phyloP scores from a whole-genome alignment of 1,139 yeast species.

The Hyphopichia burtonii region DNA sequence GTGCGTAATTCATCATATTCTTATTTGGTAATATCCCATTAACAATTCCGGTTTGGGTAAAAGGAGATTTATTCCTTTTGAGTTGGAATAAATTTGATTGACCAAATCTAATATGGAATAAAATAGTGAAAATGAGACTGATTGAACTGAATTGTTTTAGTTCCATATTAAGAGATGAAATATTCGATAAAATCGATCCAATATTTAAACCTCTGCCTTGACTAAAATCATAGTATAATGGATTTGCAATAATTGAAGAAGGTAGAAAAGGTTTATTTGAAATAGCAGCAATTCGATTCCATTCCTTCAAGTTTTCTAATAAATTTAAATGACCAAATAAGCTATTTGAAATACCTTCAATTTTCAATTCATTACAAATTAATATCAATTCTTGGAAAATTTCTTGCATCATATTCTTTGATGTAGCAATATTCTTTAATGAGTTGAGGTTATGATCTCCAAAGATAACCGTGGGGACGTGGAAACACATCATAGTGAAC shows the following conservation, averaged over 20 bases:
- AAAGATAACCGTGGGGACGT: conserved; percentile 18
- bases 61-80: conserved; percentile 8
- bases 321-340: conserved; percentile 12
- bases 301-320: conserved; percentile 9
- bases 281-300: conserved; percentile 5
- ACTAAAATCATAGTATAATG: conserved; percentile 17
- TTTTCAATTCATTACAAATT: conserved; percentile 8
- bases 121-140: conserved; percentile 11
- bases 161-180: no score
- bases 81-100: conserved; percentile 14
- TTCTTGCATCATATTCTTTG: conserved; percentile 18
- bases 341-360: conserved; percentile 10
- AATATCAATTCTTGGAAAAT: conserved; percentile 17
- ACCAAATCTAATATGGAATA: conserved; percentile 10
- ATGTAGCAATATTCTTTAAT: conserved; percentile 10
- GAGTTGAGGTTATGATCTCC: conserved; percentile 18
- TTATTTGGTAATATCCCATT: conserved; percentile 22
- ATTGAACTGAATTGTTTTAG: no score
- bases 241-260: conserved; percentile 12
- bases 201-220: conserved; percentile 16
- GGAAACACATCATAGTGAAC: conserved; percentile 14
- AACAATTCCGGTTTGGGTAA: conserved; percentile 10
- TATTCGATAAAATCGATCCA: no score
- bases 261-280: conserved; percentile 11
- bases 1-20: conserved; percentile 28